Evolutionary conservation across 31 red algal species (phyloP).

Genomic region (Bonnemaisonia californica): DNA sequence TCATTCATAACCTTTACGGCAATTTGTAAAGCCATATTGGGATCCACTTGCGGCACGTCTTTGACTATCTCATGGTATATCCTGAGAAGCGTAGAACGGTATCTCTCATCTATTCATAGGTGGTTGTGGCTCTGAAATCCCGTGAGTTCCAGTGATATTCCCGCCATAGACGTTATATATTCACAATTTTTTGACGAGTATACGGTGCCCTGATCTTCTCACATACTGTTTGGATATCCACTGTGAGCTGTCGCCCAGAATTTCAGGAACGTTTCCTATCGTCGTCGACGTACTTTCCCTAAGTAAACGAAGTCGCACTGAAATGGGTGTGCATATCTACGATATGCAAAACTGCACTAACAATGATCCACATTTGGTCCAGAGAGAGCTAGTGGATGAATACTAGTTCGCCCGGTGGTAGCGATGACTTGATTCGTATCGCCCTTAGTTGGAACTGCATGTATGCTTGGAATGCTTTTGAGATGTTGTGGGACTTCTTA

Average conservation of each 20-base stretch:
- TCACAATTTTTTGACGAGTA: constrained; percentile 5
- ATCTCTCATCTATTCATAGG: constrained; percentile 36
- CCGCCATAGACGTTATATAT: neutral
- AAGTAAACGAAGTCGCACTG: neutral
- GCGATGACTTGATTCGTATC: neutral
- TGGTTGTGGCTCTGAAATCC: constrained; percentile 32
- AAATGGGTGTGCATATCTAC: constrained; percentile 12
- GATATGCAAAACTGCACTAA: neutral
- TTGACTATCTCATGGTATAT: constrained; percentile 23
- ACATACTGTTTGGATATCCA: constrained; percentile 3
- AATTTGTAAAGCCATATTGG: neutral
- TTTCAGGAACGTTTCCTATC: constrained; percentile 9
- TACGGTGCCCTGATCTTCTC: neutral
- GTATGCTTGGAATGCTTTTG: constrained; percentile 9
- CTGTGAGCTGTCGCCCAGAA: constrained; percentile 3
- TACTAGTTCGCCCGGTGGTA: neutral
- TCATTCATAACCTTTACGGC: constrained; percentile 40
- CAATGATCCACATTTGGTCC: neutral
- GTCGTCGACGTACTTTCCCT: neutral
- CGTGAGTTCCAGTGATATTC: neutral
- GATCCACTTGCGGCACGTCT: neutral
- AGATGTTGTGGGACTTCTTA: no score
- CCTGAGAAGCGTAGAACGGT: constrained; percentile 18
- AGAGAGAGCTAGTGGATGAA: neutral
- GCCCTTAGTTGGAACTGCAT: neutral